Conservation (phyloP, 495 filamentous ascomycete genomes). For the Massariosphaeria phaeospora region DNA sequence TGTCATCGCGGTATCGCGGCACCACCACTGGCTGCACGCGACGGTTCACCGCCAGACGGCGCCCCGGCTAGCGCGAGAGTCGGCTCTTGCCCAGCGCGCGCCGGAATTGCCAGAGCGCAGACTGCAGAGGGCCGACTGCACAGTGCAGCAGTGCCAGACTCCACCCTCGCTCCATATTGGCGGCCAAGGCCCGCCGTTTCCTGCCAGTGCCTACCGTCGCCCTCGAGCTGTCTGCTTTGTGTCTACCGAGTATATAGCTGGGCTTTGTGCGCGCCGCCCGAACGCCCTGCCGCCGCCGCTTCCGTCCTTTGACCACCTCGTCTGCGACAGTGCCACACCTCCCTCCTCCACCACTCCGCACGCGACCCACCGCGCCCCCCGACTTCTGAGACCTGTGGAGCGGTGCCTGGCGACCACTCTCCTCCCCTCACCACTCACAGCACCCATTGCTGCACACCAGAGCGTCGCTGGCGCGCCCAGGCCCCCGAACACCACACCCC, state of each 20-base stretch:
- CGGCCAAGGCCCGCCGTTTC: constrained; percentile 1
- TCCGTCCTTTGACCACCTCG: not conserved
- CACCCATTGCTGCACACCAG: constrained; percentile 12
- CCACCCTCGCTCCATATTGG: constrained; percentile 12
- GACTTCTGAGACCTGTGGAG: constrained; percentile 19
- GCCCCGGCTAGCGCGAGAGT: not conserved
- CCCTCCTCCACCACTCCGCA: constrained; percentile 4
- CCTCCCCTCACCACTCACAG: constrained; percentile 21
- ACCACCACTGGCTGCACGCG: too few species aligned
- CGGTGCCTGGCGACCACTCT: constrained; percentile 17
- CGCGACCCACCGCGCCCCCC: not conserved
- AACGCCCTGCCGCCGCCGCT: constrained; percentile 2
- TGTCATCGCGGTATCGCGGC: too few species aligned
- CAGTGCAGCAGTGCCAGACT: not conserved
- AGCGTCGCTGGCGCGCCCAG: constrained; percentile 22
- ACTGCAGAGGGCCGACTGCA: not conserved
- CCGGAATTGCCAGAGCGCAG: constrained; percentile 12
- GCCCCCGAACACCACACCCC: constrained; percentile 8
- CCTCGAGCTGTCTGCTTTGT: not conserved
- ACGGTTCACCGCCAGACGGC: constrained; percentile 1
- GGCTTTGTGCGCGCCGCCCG: too few species aligned
- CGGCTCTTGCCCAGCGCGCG: constrained; percentile 1
- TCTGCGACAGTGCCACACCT: constrained; percentile 9
- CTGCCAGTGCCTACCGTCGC: not conserved
- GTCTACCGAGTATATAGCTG: too few species aligned